phyloP scores from a whole-genome alignment of 75 land plant genomes.

The Pinus taeda region DNA sequence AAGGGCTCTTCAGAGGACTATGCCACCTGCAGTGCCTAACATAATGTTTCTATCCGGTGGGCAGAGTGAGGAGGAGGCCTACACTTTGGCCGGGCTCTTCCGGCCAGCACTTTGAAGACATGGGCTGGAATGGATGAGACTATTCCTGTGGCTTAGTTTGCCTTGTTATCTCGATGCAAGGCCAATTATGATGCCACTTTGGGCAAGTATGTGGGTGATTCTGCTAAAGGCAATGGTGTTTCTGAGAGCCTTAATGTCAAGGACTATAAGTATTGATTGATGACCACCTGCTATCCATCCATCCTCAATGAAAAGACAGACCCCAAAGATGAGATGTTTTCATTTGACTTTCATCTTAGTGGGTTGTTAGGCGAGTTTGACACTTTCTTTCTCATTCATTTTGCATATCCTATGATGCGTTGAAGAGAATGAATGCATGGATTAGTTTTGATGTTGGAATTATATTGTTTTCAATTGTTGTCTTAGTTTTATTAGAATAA shows the following conservation, averaged over 20 bases:
- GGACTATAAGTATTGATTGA: conserved; percentile 52
- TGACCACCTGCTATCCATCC: too few relatives aligned
- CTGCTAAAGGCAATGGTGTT: conserved; percentile 26
- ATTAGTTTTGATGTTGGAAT: too few relatives aligned
- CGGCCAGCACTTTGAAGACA: conserved; percentile 68
- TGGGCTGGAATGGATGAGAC: conserved; percentile 71
- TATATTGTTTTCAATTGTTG: too few relatives aligned
- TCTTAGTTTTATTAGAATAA: too few relatives aligned
- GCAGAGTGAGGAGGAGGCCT: conserved; percentile 84
- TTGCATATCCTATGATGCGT: too few relatives aligned
- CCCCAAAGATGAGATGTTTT: too few relatives aligned
- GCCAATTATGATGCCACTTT: conserved; percentile 65
- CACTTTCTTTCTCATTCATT: too few relatives aligned
- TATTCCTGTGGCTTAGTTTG: conserved; percentile 39
- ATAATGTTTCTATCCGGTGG: conserved; percentile 66
- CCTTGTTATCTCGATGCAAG: conserved; percentile 37
- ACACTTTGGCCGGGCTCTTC: conserved; percentile 77
- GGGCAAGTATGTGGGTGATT: conserved; percentile 41
- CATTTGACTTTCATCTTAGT: too few relatives aligned
- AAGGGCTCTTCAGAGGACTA: conserved; percentile 50
- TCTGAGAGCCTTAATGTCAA: conserved; percentile 54
- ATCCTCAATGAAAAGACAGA: too few relatives aligned
- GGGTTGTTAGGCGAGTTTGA: too few relatives aligned
- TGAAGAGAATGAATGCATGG: too few relatives aligned
- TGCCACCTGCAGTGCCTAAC: conserved; percentile 66